Base-by-base conservation (phyloP, 768 basidiomycete genomes). In the Steccherinum ochraceum region DNA sequence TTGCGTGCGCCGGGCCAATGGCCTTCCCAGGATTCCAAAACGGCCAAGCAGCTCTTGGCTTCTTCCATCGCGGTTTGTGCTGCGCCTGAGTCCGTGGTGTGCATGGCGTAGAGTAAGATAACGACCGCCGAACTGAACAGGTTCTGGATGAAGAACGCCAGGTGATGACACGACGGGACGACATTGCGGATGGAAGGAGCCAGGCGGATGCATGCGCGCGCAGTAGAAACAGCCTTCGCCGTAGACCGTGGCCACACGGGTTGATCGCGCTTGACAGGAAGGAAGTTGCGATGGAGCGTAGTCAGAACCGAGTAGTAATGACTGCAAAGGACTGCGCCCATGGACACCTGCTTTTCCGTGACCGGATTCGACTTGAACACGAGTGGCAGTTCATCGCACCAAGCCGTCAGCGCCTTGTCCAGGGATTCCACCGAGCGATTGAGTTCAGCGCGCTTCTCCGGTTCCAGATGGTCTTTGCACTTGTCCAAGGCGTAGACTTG, bases 261-360 rank as follows among this genome's bases (percentile, higher is more conserved):
- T 59, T 84, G 80, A 56, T 88, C 90, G 25, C 77, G 81, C 62
- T 78, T 84, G 46, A 90, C 82, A 10, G 90, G 91, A 5, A 93
- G 72, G 58, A 92, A 83, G 65, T 92, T 92, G 45, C 91, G 89
- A 61, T 93, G 91, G 45, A 93, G 79, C 4, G 90, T 90, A 3
- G 88, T 90, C 59, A 91, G 71, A 40, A 93, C 77, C 13, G 89
- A 91, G 66, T 93, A 93, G 61, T 92, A 93, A 62, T 92, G 89
- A 58, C 88, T 89, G 75, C 83, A 90, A 11, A 93, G 76, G 30
- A 90, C 85, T 40, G 87, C 84, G 11, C 86, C 86, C 83, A 92
- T 88, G 1, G 86, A 84, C 21, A 86, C 86, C 65, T 92, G 87
- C 62, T 88, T 82, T 52, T 88, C 84, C 21, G 81, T 89, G 53